phyloP scores from a whole-genome alignment of 257 asterid species.

The Gynochthodes officinalis region DNA sequence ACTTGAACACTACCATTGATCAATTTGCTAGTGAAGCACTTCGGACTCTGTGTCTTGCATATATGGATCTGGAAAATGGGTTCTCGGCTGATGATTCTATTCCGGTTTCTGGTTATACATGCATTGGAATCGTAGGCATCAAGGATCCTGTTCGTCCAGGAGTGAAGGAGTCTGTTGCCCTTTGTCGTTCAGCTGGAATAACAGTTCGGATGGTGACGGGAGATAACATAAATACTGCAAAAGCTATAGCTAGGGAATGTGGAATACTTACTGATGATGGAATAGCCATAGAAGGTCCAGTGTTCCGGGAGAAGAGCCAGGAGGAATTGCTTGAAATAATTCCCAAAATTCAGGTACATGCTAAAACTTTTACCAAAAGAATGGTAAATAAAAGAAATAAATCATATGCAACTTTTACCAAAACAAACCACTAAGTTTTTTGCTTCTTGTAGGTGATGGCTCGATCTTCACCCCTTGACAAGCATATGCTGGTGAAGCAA shows the following conservation, averaged over 20 bases:
- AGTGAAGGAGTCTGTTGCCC: constrained; percentile 81
- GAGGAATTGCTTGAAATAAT: constrained; percentile 65
- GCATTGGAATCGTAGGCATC: constrained; percentile 78
- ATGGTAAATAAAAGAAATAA: not conserved
- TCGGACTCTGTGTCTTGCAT: constrained; percentile 82
- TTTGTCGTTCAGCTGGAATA: constrained; percentile 87
- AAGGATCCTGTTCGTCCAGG: constrained; percentile 97
- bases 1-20: constrained; percentile 48
- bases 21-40: constrained; percentile 79
- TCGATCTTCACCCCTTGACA: constrained; percentile 91
- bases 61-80: constrained; percentile 60
- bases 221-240: constrained; percentile 88
- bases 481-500: constrained; percentile 83
- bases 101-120: constrained; percentile 64
- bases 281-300: constrained; percentile 91
- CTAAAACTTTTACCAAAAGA: not conserved
- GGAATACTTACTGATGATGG: constrained; percentile 94
- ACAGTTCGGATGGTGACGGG: constrained; percentile 96
- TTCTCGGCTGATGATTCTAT: constrained; percentile 51
- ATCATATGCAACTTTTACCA: not conserved
- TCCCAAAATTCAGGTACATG: constrained; percentile 87
- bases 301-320: constrained; percentile 67
- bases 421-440: not conserved
- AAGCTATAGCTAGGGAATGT: constrained; percentile 92
- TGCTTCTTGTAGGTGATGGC: constrained; percentile 71